Evolutionary conservation across 768 basidiomycete species (phyloP).

Genomic region (Wakefieldia striispora): DNA sequence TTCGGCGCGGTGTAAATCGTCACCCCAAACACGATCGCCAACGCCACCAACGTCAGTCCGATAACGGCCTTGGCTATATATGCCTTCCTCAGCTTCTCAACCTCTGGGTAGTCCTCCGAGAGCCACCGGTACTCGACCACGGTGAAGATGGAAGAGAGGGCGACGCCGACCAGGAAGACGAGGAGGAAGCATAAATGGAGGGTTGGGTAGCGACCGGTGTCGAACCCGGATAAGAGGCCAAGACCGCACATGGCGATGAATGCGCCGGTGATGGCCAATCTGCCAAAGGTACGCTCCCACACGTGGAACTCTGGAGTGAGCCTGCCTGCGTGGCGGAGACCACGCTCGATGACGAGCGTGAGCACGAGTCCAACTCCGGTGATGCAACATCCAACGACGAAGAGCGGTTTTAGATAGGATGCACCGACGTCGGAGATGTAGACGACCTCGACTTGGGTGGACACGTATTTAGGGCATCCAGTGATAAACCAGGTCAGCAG

Average conservation of each 20-base stretch:
- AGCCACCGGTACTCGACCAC: slow-evolving; percentile 70
- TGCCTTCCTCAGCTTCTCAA: slow-evolving; percentile 46
- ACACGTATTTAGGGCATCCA: slow-evolving; percentile 50
- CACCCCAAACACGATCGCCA: slow-evolving; percentile 63
- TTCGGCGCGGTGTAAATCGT: slow-evolving; percentile 43
- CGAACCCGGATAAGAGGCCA: slow-evolving; percentile 68
- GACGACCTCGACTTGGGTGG: slow-evolving; percentile 56
- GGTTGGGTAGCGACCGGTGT: slow-evolving; percentile 52
- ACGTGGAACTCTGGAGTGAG: slow-evolving; percentile 58
- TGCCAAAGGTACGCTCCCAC: slow-evolving; percentile 52
- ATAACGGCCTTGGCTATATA: slow-evolving; percentile 65
- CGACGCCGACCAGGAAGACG: slow-evolving; percentile 72
- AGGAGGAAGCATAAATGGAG: slow-evolving; percentile 63
- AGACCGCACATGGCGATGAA: slow-evolving; percentile 64
- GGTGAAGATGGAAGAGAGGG: slow-evolving; percentile 71
- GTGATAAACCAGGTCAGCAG: slow-evolving; percentile 67
- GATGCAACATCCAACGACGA: slow-evolving; percentile 61
- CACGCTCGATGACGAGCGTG: slow-evolving; percentile 58
- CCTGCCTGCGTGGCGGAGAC: slow-evolving; percentile 65
- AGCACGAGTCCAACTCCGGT: slow-evolving; percentile 63
- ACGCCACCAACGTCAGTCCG: slow-evolving; percentile 52
- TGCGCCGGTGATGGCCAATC: slow-evolving; percentile 59
- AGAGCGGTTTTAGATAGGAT: slow-evolving; percentile 69
- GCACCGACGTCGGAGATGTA: slow-evolving; percentile 83
- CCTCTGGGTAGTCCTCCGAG: slow-evolving; percentile 49